Evolutionary conservation across 495 filamentous ascomycete genomes (phyloP).

Genomic region (Hypoxylon lienhwacheense): DNA sequence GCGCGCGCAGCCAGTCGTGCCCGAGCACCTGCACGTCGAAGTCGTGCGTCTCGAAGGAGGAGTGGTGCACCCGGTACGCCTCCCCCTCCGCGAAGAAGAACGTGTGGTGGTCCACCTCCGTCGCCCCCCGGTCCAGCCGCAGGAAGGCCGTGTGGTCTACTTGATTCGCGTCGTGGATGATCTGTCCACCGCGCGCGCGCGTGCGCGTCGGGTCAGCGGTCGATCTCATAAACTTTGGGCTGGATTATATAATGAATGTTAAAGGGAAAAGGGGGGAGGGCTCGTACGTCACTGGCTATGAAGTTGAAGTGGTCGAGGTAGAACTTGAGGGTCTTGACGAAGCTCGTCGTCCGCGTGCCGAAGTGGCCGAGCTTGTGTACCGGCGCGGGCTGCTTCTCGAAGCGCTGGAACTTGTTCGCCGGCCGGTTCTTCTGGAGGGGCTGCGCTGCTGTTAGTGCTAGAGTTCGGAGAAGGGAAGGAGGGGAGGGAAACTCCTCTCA

Average conservation of each 20-base stretch:
- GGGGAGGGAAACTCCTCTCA: no score
- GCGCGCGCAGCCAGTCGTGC: constrained; percentile 67
- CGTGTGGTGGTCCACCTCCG: constrained; percentile 69
- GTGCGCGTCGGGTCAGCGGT: no score
- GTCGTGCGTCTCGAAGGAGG: constrained; percentile 73
- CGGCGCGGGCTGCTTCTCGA: constrained; percentile 65
- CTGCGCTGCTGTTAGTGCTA: constrained; percentile 20
- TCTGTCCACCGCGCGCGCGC: no score
- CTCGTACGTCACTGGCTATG: constrained; percentile 55
- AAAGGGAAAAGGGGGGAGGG: background rate
- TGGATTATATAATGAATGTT: no score
- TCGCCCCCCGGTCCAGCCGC: constrained; percentile 64
- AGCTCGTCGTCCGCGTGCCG: constrained; percentile 64
- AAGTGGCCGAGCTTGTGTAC: constrained; percentile 79
- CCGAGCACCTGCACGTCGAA: constrained; percentile 75
- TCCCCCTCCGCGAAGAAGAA: constrained; percentile 66
- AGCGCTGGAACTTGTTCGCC: constrained; percentile 53
- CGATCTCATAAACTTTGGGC: no score
- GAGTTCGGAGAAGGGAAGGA: background rate
- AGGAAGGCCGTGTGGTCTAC: constrained; percentile 62
- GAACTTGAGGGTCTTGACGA: constrained; percentile 59
- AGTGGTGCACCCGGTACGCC: constrained; percentile 68
- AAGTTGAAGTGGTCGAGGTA: constrained; percentile 72
- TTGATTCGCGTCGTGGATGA: constrained; percentile 54
- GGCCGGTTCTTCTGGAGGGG: constrained; percentile 53